Percentiles rank a stretch among this genome's conserved stretches.
Conservation (phyloP, 495 filamentous ascomycete species). For the Aspergillus steynii region DNA sequence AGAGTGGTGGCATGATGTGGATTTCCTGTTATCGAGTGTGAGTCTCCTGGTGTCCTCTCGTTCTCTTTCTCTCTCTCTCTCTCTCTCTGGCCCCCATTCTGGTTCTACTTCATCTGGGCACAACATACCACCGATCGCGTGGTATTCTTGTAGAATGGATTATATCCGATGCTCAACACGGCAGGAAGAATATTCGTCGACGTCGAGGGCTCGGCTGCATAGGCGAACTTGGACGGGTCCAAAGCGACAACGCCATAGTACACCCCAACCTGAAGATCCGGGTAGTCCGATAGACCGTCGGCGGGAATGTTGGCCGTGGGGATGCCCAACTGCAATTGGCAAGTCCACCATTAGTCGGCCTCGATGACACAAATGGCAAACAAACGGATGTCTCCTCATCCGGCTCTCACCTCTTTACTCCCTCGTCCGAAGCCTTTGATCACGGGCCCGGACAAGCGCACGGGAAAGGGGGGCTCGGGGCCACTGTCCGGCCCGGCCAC, state of each 20-base stretch:
- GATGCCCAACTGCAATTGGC: constrained; percentile 69
- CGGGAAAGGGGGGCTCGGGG: constrained; percentile 75
- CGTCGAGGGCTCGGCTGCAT: constrained; percentile 15
- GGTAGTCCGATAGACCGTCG: constrained; percentile 70
- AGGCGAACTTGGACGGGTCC: constrained; percentile 33
- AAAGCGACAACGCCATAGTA: constrained; percentile 89
- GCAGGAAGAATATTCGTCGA: constrained; percentile 70
- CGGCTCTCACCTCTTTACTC: constrained; percentile 68
- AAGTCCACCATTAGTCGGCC: constrained; percentile 14
- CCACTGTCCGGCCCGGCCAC: constrained; percentile 69
- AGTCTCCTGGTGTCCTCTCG: not conserved
- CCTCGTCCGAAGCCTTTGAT: constrained; percentile 94
- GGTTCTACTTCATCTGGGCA: not conserved
- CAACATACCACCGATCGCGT: constrained; percentile 64
- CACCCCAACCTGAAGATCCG: constrained; percentile 70
- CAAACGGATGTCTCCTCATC: not conserved
- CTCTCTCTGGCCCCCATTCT: not conserved
- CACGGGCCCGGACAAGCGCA: constrained; percentile 77
- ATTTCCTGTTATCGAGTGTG: constrained; percentile 58
- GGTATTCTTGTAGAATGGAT: constrained; percentile 89
- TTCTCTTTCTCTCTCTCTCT: not conserved
- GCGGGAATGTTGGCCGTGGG: constrained; percentile 96
- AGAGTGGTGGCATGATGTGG: constrained; percentile 71
- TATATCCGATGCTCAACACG: constrained; percentile 95
- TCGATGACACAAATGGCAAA: not conserved